These are phyloP conservation scores for Suhomyces ambrosiae DNA, from an alignment of 1,139 yeast genomes.

Conservation along the genomic window DNA sequence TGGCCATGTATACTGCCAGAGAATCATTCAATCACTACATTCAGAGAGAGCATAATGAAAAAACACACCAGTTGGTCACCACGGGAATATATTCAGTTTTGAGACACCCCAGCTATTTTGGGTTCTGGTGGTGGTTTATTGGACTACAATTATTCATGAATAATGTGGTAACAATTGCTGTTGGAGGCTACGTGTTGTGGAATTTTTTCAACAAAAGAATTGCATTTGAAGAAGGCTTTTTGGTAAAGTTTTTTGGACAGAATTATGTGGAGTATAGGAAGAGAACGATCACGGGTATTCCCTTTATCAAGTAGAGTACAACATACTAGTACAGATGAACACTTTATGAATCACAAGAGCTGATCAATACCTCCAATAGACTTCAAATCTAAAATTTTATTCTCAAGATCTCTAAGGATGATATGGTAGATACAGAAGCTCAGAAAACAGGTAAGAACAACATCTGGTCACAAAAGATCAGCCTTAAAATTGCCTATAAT, in stretches of 20 bases:
- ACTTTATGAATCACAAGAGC: too few species aligned
- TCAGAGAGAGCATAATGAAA: slow-evolving; percentile 49
- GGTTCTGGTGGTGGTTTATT: slow-evolving; percentile 91
- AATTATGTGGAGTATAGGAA: slow-evolving; percentile 57
- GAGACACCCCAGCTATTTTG: slow-evolving; percentile 91
- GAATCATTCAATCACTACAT: slow-evolving; percentile 85
- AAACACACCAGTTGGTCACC: slow-evolving; percentile 67
- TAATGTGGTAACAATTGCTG: slow-evolving; percentile 50
- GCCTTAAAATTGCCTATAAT: too few species aligned
- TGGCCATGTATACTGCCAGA: slow-evolving; percentile 88
- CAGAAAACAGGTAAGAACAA: too few species aligned
- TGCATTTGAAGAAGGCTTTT: slow-evolving; percentile 63
- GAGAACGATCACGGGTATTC: slow-evolving; percentile 61
- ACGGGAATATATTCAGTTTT: slow-evolving; percentile 65
- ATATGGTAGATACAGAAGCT: too few species aligned
- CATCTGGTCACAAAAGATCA: too few species aligned
- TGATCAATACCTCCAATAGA: too few species aligned
- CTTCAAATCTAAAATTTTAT: too few species aligned
- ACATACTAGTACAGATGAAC: too few species aligned
- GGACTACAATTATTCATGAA: slow-evolving; percentile 75
- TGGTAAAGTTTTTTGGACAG: slow-evolving; percentile 69
- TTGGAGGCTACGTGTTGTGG: slow-evolving; percentile 56
- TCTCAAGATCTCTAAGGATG: too few species aligned
- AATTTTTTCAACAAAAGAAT: slow-evolving; percentile 71
- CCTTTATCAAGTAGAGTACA: slow-evolving; percentile 34